Evolutionary conservation across 1,284 basidiomycete genomes (phyloP).

Genomic region (Ustilago bromivora): DNA sequence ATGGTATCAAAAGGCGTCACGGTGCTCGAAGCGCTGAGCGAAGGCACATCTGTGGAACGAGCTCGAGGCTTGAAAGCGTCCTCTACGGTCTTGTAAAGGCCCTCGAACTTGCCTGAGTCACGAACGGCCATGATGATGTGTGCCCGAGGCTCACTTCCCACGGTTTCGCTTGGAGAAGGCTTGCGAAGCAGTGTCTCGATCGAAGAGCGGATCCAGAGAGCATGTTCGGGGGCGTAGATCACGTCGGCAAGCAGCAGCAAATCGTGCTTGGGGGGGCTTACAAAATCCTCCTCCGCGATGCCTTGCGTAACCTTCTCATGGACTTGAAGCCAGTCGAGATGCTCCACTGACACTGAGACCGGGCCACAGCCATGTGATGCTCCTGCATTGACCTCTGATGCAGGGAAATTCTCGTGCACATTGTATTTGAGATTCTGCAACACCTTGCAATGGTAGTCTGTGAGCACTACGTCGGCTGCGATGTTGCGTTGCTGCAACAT

Average conservation of each 20-base stretch:
- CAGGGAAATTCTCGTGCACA: conserved; percentile 31
- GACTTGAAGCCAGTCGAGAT: conserved; percentile 43
- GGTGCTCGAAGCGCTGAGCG: conserved; percentile 23
- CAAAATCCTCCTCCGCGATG: not conserved
- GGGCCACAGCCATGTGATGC: not conserved
- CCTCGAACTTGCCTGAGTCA: conserved; percentile 46
- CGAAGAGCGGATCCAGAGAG: conserved; percentile 44
- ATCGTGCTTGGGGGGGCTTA: conserved; percentile 22
- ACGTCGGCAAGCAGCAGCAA: conserved; percentile 47
- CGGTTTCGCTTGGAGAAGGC: not conserved
- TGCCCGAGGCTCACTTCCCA: conserved; percentile 16
- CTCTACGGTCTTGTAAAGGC: conserved; percentile 39
- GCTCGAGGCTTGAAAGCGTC: conserved; percentile 29
- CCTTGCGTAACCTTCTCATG: conserved; percentile 20
- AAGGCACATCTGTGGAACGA: conserved; percentile 13
- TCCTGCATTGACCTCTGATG: too few relatives aligned
- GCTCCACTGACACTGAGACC: conserved; percentile 35
- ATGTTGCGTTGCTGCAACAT: conserved; percentile 18
- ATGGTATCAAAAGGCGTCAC: conserved; percentile 34
- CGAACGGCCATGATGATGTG: conserved; percentile 51
- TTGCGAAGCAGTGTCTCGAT: conserved; percentile 39
- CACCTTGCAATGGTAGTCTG: conserved; percentile 50
- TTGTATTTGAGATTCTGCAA: conserved; percentile 41
- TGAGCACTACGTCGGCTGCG: conserved; percentile 38
- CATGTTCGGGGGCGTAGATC: conserved; percentile 47